These are phyloP conservation scores for Ophryocystis elektroscirrha DNA, from an alignment of 169 alveolate genomes.

Conservation along the genomic window DNA sequence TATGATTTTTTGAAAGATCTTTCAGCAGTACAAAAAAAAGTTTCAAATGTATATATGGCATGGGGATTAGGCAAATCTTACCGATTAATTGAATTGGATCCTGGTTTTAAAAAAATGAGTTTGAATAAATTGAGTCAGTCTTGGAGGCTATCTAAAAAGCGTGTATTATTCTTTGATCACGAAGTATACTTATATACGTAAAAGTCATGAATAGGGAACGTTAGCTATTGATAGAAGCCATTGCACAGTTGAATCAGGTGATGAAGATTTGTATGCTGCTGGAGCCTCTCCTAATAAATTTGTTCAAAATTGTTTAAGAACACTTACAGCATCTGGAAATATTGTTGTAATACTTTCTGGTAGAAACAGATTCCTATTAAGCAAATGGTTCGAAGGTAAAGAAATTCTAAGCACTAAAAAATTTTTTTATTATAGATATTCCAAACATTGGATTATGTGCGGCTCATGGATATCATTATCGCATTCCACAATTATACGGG, in stretches of 20 bases:
- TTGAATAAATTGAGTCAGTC: constrained; percentile 11
- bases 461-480: constrained; percentile 17
- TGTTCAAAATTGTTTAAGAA: constrained; percentile 3
- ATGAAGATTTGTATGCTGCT: constrained; percentile 2
- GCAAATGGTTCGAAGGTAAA: constrained; percentile 28
- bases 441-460: constrained; percentile 18
- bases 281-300: constrained; percentile 9
- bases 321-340: constrained; percentile 16
- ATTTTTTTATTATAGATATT: neutral
- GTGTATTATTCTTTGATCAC: constrained; percentile 31
- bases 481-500: constrained; percentile 9
- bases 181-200: too few relatives aligned
- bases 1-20: constrained; percentile 32
- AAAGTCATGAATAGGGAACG: too few relatives aligned
- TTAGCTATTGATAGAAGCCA: constrained; percentile 27
- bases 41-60: constrained; percentile 27
- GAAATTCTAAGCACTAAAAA: too few relatives aligned
- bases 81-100: neutral
- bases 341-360: constrained; percentile 34
- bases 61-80: constrained; percentile 33
- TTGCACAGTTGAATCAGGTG: constrained; percentile 3
- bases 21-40: constrained; percentile 35
- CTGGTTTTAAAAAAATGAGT: constrained; percentile 5
- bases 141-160: constrained; percentile 17
- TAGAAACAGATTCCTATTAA: constrained; percentile 23